Evolutionary conservation across 192 early-diverging fungal genomes (phyloP).

Genomic region (Jimgerdemannia flammicorona): DNA sequence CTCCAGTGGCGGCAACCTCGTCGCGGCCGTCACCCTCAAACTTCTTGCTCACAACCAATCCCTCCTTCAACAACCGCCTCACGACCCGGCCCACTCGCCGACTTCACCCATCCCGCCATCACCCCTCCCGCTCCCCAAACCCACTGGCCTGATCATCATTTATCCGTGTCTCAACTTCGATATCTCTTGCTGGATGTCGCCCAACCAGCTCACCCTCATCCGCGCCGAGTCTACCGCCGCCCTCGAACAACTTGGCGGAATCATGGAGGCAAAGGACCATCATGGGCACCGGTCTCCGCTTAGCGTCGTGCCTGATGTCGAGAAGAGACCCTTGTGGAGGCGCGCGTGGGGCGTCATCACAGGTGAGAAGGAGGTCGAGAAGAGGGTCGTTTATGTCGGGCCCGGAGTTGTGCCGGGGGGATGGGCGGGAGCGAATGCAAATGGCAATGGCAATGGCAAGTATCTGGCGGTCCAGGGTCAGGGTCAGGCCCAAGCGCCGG

Average conservation of each 20-base stretch:
- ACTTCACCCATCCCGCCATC: background rate
- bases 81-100: conserved; percentile 2
- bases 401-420: too few relatives aligned
- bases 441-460: background rate
- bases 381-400: background rate
- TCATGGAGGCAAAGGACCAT: conserved; percentile 59
- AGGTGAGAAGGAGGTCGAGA: background rate
- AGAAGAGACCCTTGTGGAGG: conserved; percentile 33
- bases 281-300: conserved; percentile 68
- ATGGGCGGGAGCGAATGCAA: background rate
- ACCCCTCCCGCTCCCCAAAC: conserved; percentile 48
- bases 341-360: background rate
- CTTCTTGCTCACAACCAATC: conserved; percentile 53
- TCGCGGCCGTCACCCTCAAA: conserved; percentile 72
- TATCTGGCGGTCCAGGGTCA: background rate
- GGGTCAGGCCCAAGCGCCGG: background rate
- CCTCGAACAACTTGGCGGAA: conserved; percentile 21
- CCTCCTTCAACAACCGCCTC: conserved; percentile 7
- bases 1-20: conserved; percentile 83
- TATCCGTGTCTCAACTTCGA: conserved; percentile 92
- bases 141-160: conserved; percentile 77
- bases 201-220: conserved; percentile 53
- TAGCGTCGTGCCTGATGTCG: conserved; percentile 42
- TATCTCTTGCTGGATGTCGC: conserved; percentile 89
- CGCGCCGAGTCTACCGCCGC: conserved; percentile 51